Conservation (phyloP, 371 early-diverging fungal species). For the Lichtheimia hyalospora region DNA sequence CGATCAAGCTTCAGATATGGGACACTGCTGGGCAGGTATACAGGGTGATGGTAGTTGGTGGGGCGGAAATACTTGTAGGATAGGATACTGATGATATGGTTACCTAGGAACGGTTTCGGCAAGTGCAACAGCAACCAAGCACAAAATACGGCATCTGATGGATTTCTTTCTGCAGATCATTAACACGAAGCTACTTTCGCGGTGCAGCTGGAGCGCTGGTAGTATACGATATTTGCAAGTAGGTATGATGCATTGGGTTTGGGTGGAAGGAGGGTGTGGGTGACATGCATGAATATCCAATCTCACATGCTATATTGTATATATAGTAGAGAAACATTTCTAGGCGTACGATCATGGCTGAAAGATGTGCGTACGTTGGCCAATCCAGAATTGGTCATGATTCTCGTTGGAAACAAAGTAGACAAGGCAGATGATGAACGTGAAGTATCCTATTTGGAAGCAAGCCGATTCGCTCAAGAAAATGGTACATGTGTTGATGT, state of each 20-base stretch:
- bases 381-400: conserved; percentile 66
- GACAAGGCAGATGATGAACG: conserved; percentile 57
- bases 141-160: neutral
- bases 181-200: conserved; percentile 74
- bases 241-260: conserved; percentile 19
- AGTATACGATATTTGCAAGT: conserved; percentile 71
- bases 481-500: conserved; percentile 40
- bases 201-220: conserved; percentile 72
- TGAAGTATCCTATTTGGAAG: conserved; percentile 67
- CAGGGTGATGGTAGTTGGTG: neutral
- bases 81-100: neutral
- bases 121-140: conserved; percentile 3
- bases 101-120: conserved; percentile 72
- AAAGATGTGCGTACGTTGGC: conserved; percentile 63
- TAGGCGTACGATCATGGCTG: conserved; percentile 61
- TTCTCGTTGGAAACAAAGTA: conserved; percentile 75
- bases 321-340: conserved; percentile 56
- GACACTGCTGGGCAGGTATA: conserved; percentile 83
- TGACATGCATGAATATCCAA: neutral
- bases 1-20: conserved; percentile 82
- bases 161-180: conserved; percentile 43
- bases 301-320: neutral
- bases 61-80: conserved; percentile 1
- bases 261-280: neutral
- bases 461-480: conserved; percentile 68